Evolutionary conservation across 495 filamentous ascomycete genomes (phyloP), one percentile per base, ranked within the genome.

Genomic region (Peziza echinospora): DNA sequence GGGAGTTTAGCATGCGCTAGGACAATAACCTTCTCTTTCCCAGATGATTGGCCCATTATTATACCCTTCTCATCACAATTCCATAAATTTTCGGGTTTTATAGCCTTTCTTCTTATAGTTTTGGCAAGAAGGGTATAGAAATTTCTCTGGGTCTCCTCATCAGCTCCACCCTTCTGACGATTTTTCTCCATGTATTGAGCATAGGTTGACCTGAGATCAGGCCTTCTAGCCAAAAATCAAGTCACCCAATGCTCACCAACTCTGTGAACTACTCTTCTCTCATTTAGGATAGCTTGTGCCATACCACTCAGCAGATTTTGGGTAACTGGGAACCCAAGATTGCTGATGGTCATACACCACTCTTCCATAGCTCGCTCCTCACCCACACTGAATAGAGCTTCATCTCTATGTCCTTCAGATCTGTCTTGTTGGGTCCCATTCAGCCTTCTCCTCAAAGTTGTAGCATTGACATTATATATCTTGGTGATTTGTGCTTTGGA

Each of bases 41-140:
- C 19, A 1, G n/a, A 11, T 17, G 11, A 11, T 4, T 11, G 21
- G 10, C 41, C 41, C 16, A 43, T 43, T 10, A 11, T 21, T 0
- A 43, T 43, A 43, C 41, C 41, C 10, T 43, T 43, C 21, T 43
- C 41, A 43, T 43, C 41, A 43, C 41, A 43, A 21, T 43, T 43
- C 16, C 16, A 43, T 17, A 43, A 17, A 22, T 43, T 21, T 23
- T 22, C 16, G 4, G 41, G 41, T 11, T n/a, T 19, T 21, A 43
- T 43, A 13, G n/a, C 13, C 30, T 37, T 37, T 6, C 30, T 11
- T 17, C 30, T 11, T 7, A 37, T 17, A 37, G 19, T 11, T 13
- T 37, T 37, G 13, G 30, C 30, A 37, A 37, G 30, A 13, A 13
- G 13, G 13, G 13, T 11, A 37, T 13, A 17, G 6, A 37, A 37